phyloP scores from a whole-genome alignment of 345 rosid species.

The Corymbia maculata region DNA sequence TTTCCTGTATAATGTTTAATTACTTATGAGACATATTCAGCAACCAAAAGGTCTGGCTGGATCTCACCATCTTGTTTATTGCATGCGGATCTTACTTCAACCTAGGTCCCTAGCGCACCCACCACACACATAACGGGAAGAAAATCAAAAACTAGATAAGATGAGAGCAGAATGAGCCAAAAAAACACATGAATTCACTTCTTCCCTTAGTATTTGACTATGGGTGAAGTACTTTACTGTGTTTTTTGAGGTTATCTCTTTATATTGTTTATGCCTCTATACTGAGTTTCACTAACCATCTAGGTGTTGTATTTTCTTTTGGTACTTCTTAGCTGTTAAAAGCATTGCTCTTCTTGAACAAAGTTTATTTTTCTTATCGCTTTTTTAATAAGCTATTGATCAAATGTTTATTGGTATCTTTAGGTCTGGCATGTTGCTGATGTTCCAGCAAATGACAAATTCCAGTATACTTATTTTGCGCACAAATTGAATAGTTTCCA shows the following conservation, averaged over 20 bases:
- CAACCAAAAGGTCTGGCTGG: background rate
- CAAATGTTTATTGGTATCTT: background rate
- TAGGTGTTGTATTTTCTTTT: background rate
- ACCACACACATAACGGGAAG: background rate
- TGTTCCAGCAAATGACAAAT: slow-evolving; percentile 15
- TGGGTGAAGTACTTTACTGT: background rate
- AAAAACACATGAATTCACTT: background rate
- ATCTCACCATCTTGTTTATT: background rate
- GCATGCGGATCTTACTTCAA: background rate
- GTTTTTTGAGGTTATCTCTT: background rate
- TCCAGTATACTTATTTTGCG: slow-evolving; percentile 23
- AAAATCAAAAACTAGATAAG: background rate
- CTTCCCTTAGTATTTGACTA: background rate
- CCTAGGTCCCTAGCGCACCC: background rate
- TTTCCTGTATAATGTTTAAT: background rate
- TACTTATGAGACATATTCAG: background rate
- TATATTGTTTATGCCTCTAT: background rate
- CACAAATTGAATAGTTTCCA: slow-evolving; percentile 27
- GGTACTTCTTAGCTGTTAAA: background rate
- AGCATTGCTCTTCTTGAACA: background rate
- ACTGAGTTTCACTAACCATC: background rate
- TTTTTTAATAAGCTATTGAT: background rate
- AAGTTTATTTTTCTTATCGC: background rate
- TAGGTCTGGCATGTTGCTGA: slow-evolving; percentile 24
- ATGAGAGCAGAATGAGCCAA: background rate